Evolutionary conservation across 78 protist genomes (phyloP), one percentile per base, ranked within the genome.

Genomic region (Dictyostelium firmibasis): DNA sequence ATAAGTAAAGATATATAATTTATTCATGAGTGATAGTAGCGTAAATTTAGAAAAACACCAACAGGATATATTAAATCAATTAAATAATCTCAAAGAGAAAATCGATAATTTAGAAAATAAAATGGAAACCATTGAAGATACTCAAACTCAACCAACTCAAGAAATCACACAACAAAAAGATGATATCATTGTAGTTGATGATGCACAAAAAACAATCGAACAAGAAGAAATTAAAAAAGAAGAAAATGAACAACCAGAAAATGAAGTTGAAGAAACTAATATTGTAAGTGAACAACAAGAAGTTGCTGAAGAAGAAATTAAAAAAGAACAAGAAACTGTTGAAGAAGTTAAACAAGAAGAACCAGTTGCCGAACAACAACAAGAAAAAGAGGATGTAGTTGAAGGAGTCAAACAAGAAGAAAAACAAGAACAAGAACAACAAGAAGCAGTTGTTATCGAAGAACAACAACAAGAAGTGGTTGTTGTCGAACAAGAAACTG

Each of bases 91-190:
- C 53, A 44, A 44, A 36, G 29, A 33, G 27, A 76, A 76, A 16
- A 31, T 76, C 23, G 47, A 33, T 20, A 38, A 16, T 14, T 76
- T 76, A 36, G 60, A 76, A 38, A 3, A 29, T 33, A 79, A 79
- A 79, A 79, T 79, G 84, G 84, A 79, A 79, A 41, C 84, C 20
- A 79, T 79, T 44, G 84, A 79, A 79, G 84, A 79, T 13, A 44
- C 84, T 79, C 50, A 44, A 41, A 33, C 27, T 79, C 33, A 79
- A 78, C 31, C 67, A 76, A 76, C 23, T 4, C 62, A 29, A 36
- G 81, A 74, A 74, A 35, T 35, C 3, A 16, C n/a, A 16, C 38
- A 29, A 33, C 29, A 35, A 35, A 35, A 74, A 18, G 81, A 74
- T 13, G 27, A 74, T 18, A 74, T 33, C 8, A 57, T 57, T 20